These are phyloP conservation scores for Fusarium nodosum DNA, from an alignment of 2,329 filamentous ascomycete genomes.

Conservation along the genomic window DNA sequence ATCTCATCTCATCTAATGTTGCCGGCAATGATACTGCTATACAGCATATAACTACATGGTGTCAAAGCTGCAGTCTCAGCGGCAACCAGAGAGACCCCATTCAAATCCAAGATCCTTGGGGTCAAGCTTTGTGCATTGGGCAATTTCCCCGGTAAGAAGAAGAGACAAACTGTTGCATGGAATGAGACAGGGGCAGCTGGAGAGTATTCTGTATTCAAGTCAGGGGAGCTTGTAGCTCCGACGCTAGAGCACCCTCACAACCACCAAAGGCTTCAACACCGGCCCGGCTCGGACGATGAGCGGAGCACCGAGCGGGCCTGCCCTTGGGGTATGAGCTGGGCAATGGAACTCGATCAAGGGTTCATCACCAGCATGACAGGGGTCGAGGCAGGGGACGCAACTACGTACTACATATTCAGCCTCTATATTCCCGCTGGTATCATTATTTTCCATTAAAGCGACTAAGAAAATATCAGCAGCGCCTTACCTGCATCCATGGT, in stretches of 20 bases:
- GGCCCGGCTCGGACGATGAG: constrained; percentile 49
- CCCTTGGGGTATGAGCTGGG: constrained; percentile 25
- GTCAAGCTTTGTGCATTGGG: constrained; percentile 28
- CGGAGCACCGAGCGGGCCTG: constrained; percentile 46
- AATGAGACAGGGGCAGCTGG: constrained; percentile 26
- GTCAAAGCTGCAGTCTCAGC: constrained; percentile 10
- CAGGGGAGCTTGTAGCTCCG: constrained; percentile 36
- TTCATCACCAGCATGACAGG: constrained; percentile 31
- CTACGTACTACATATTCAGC: constrained; percentile 23
- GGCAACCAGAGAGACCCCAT: constrained; percentile 23
- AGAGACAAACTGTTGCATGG: constrained; percentile 24
- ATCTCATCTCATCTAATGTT: not conserved
- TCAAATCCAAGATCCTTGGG: constrained; percentile 3
- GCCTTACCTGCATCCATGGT: constrained; percentile 28
- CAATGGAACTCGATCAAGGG: constrained; percentile 34
- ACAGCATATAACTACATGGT: constrained; percentile 10
- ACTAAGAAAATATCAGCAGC: constrained; percentile 21
- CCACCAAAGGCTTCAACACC: constrained; percentile 37
- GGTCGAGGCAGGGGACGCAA: constrained; percentile 17
- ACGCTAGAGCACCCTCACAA: constrained; percentile 35
- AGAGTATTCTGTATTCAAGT: constrained; percentile 30
- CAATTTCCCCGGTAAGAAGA: constrained; percentile 31
- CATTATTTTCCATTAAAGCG: constrained; percentile 25
- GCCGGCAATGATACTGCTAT: not conserved
- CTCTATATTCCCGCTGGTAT: constrained; percentile 33